A percentile compares a stretch with the other conserved stretches of the same genome.
These are phyloP conservation scores for Aspergillus fijiensis DNA, from an alignment of 2,329 filamentous ascomycete genomes.

Conservation along the genomic window DNA sequence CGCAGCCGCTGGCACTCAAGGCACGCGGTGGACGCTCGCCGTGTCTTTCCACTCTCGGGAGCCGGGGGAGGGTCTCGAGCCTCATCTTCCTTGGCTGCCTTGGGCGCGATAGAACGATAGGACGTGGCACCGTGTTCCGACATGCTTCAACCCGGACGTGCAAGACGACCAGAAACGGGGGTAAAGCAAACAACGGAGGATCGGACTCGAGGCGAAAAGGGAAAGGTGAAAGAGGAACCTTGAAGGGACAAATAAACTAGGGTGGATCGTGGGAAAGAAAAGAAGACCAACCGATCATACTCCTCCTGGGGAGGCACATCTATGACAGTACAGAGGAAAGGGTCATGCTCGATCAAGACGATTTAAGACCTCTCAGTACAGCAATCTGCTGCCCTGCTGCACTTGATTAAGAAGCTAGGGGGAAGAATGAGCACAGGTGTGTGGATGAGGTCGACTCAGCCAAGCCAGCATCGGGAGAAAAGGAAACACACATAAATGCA, in stretches of 20 bases:
- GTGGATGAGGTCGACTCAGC: not conserved
- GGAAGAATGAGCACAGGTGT: not conserved
- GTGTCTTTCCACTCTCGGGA: slow-evolving; percentile 34
- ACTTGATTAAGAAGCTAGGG: not conserved
- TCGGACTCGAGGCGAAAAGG: not conserved
- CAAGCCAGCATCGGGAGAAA: not conserved
- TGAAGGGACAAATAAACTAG: slow-evolving; percentile 2
- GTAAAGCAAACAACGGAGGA: not conserved
- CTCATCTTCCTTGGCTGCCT: slow-evolving; percentile 15
- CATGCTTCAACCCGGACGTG: slow-evolving; percentile 23
- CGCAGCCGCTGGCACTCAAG: slow-evolving; percentile 39
- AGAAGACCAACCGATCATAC: slow-evolving; percentile 12
- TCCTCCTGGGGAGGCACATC: slow-evolving; percentile 15
- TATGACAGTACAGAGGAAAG: slow-evolving; percentile 5
- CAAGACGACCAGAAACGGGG: not conserved
- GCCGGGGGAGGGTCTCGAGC: slow-evolving; percentile 16
- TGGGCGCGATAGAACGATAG: slow-evolving; percentile 34
- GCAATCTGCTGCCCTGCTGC: not conserved
- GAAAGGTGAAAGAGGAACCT: not conserved
- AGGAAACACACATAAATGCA: not conserved
- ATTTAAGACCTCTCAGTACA: slow-evolving; percentile 1
- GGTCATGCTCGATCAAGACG: slow-evolving; percentile 11
- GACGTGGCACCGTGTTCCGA: slow-evolving; percentile 27
- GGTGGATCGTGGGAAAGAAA: slow-evolving; percentile 1
- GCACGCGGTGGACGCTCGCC: slow-evolving; percentile 39